Conservation (phyloP, 192 early-diverging fungal species). For the Backusella liffmaniae region DNA sequence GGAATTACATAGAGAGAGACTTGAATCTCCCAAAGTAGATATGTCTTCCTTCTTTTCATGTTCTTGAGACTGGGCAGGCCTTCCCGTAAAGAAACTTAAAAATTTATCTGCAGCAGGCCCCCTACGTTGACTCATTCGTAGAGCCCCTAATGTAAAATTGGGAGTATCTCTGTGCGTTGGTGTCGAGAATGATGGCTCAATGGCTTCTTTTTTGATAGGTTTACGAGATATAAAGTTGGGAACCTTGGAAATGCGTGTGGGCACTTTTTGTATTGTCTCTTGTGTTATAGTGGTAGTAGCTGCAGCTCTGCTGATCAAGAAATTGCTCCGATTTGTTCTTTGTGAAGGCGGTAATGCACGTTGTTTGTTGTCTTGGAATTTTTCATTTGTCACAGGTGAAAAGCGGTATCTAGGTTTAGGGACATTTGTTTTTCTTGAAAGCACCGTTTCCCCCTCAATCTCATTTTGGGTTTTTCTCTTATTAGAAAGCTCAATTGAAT, state of each 20-base stretch:
- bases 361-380: not conserved
- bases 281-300: conserved; percentile 14
- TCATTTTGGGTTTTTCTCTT: not conserved
- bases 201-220: not conserved
- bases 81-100: conserved; percentile 10
- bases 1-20: not conserved
- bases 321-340: not conserved
- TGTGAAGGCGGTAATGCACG: not conserved
- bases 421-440: conserved; percentile 4
- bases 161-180: not conserved
- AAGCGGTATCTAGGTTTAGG: not conserved
- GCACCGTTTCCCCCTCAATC: not conserved
- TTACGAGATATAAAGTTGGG: conserved; percentile 12
- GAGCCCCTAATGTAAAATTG: not conserved
- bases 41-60: not conserved
- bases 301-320: not conserved
- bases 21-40: not conserved
- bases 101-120: conserved; percentile 13
- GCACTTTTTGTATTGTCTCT: not conserved
- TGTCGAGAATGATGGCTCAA: not conserved
- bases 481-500: not conserved
- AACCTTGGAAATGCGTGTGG: conserved; percentile 1
- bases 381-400: not conserved
- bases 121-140: conserved; percentile 9
- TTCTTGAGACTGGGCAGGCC: not conserved